phyloP scores from a whole-genome alignment of 805 yeast species.

The Kazachstania africana region DNA sequence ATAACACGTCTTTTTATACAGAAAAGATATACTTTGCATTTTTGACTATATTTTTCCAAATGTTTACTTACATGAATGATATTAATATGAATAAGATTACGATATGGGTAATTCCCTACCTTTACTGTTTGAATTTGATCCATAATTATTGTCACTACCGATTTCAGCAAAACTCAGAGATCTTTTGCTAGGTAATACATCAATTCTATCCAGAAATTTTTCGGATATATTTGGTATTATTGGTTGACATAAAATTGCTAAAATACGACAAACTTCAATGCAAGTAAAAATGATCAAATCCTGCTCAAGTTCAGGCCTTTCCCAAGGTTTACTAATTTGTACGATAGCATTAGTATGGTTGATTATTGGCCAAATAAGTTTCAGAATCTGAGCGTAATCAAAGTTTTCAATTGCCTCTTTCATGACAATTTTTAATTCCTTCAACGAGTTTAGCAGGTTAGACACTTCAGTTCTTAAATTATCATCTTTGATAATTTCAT shows the following conservation, averaged over 20 bases:
- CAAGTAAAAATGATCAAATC: constrained; percentile 52
- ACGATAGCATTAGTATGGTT: constrained; percentile 54
- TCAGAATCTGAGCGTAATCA: constrained; percentile 45
- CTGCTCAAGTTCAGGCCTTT: constrained; percentile 25
- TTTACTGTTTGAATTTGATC: constrained; percentile 38
- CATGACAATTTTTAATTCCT: constrained; percentile 21
- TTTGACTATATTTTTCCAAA: too few relatives aligned
- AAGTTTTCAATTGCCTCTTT: constrained; percentile 33
- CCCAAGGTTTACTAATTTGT: constrained; percentile 73
- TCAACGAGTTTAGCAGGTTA: too few relatives aligned
- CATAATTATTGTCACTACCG: constrained; percentile 55
- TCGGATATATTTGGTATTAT: constrained; percentile 57
- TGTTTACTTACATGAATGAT: too few relatives aligned
- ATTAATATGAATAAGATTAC: too few relatives aligned
- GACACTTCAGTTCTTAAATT: not conserved
- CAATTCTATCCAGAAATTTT: constrained; percentile 49
- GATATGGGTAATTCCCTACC: constrained; percentile 39
- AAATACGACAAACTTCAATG: constrained; percentile 58
- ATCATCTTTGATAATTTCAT: too few relatives aligned
- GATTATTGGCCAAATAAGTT: constrained; percentile 46
- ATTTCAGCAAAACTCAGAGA: constrained; percentile 33
- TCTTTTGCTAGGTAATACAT: constrained; percentile 36
- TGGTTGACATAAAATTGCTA: constrained; percentile 57
- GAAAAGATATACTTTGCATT: too few relatives aligned
- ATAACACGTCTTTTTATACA: too few relatives aligned